phyloP scores from a whole-genome alignment of 805 yeast genomes.

The Metschnikowia koreensis region DNA sequence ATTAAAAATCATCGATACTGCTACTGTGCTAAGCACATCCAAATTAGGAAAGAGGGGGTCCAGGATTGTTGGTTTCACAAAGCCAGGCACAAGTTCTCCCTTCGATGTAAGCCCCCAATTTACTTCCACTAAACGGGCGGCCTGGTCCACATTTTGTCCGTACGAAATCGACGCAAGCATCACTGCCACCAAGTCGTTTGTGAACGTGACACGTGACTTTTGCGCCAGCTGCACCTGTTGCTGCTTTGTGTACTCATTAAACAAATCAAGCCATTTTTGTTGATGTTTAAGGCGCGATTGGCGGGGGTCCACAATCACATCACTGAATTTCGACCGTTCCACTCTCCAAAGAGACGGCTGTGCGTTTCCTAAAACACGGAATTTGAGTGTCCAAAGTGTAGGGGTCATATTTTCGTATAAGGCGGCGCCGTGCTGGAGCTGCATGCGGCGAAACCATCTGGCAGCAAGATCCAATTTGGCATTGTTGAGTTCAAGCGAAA shows the following conservation, averaged over 20 bases:
- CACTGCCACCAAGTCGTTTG: slow-evolving; percentile 23
- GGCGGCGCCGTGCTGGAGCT: slow-evolving; percentile 17
- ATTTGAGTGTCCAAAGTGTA: slow-evolving; percentile 35
- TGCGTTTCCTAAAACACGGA: slow-evolving; percentile 34
- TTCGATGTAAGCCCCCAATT: slow-evolving; percentile 31
- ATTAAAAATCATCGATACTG: slow-evolving; percentile 34
- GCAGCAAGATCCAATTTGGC: slow-evolving; percentile 40
- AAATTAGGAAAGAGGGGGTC: slow-evolving; percentile 26
- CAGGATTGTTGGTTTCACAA: slow-evolving; percentile 4
- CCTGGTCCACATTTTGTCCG: slow-evolving; percentile 20
- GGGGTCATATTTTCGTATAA: slow-evolving; percentile 25
- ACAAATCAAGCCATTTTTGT: slow-evolving; percentile 22
- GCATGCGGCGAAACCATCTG: slow-evolving; percentile 38
- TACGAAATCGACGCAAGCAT: slow-evolving; percentile 37
- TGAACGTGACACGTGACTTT: slow-evolving; percentile 12
- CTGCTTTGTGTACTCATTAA: slow-evolving; percentile 23
- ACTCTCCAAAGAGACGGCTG: slow-evolving; percentile 32
- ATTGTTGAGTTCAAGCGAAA: slow-evolving; percentile 34
- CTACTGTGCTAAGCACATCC: slow-evolving; percentile 27
- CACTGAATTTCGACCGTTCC: slow-evolving; percentile 20
- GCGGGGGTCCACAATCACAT: slow-evolving; percentile 19
- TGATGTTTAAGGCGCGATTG: slow-evolving; percentile 20
- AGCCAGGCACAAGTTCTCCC: slow-evolving; percentile 21
- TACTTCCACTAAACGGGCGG: slow-evolving; percentile 25
- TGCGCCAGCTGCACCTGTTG: slow-evolving; percentile 11